Base-by-base conservation (phyloP, 352 stramenopile species). In the Pythium pyrilobum region DNA sequence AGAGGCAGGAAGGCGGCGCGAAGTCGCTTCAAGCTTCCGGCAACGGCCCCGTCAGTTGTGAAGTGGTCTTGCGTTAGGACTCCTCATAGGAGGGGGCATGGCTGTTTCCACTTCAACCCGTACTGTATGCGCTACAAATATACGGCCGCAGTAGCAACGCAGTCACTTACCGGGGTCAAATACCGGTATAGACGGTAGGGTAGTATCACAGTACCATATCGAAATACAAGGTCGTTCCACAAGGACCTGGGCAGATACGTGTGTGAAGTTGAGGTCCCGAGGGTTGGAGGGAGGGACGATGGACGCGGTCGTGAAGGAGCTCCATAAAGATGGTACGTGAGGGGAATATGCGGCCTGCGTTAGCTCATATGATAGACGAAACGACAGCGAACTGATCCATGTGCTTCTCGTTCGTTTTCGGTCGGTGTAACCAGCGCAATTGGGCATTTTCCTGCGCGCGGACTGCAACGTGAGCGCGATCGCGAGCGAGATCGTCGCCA, bases 381-480 rank as follows among this genome's bases (percentile, higher is more conserved):
- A 23, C 29, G 28, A 21, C 21, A 23, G 27, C n/a, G 25, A 31
- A 37, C 33, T 50, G 20, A 56, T 27, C n/a, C 18, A 20, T 51
- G 11, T 41, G 18, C 1, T 23, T 21, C 23, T 5, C 52, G 3
- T 44, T 52, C 21, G 31, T 25, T 49, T 43, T 18, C 36, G 24
- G 25, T n/a, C 8, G 11, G n/a, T 27, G 11, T 40, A 28, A 20
- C 58, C 61, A 94, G 84, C 76, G 12, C 70, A 92, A 46, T 52
- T 95, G 36, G 66, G 76, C 27, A 75, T 89, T 25, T 95, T 95
- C 53, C 62, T 94, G 32, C 62, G 58, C 40, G 42, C 78, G 10
- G 81, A 90, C 16, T 90, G 82, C 67, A 81, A 85, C 63, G 75
- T 87, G 28, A 89, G 72, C 39, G 72, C 73, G 37, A 87, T 93